Conservation (phyloP, 805 yeast species). For the Starmerella vitae region DNA sequence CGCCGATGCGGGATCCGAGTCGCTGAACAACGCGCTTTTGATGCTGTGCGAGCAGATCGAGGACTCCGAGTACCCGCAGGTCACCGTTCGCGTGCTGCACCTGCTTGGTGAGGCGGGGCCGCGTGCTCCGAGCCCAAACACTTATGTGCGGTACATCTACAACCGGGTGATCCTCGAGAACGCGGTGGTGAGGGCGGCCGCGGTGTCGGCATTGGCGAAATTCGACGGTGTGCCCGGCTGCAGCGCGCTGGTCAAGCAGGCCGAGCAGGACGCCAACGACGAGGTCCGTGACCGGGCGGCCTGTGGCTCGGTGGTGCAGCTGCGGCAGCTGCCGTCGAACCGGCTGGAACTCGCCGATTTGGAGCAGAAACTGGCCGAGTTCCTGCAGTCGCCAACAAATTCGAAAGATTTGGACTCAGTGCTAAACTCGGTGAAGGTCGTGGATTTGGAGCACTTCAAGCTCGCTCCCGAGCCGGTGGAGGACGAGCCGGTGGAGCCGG, state of each 20-base stretch:
- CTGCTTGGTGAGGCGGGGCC: constrained; percentile 93
- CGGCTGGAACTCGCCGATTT: constrained; percentile 62
- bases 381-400: constrained; percentile 40
- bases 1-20: constrained; percentile 13
- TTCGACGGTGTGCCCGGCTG: constrained; percentile 74
- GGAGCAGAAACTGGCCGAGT: constrained; percentile 62
- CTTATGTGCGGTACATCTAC: constrained; percentile 89
- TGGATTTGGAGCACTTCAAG: constrained; percentile 28
- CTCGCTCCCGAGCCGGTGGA: constrained; percentile 2
- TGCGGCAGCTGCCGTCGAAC: constrained; percentile 43
- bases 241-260: constrained; percentile 61
- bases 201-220: constrained; percentile 81
- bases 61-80: constrained; percentile 92
- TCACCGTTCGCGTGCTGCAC: constrained; percentile 84
- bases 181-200: constrained; percentile 89
- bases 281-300: constrained; percentile 98
- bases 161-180: constrained; percentile 94
- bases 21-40: constrained; percentile 46
- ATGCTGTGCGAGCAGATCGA: constrained; percentile 92
- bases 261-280: constrained; percentile 80
- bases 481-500: constrained; percentile 3
- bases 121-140: constrained; percentile 65
- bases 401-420: constrained; percentile 58
- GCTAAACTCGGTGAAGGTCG: constrained; percentile 45
- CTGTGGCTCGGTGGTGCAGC: constrained; percentile 49